Evolutionary conservation across 2,329 filamentous ascomycete genomes (phyloP), one percentile per base, ranked within the genome.

Genomic region (Aspergillus transmontanensis): DNA sequence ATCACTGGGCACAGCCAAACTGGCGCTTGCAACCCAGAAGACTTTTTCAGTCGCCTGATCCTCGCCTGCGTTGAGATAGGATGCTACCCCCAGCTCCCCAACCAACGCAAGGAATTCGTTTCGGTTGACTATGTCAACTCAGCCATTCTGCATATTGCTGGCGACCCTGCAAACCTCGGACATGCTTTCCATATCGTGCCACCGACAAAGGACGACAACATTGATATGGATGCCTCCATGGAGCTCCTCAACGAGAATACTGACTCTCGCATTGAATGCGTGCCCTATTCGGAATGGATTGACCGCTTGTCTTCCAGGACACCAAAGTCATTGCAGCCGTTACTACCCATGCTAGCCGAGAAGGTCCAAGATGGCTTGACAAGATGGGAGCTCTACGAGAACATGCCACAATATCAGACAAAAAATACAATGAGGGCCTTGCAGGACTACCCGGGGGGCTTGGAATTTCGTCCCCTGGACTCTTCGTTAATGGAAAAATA

Each of bases 11-110:
- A 93, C 73, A 83, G 85, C 2, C 76, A 83, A 36, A 87, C 85
- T 7, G 93, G 92, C 26, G 66, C 62, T 1, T 67, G 71, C 76
- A 92, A 89, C 73, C 92, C 87, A 0, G 93, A 96, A 73, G 93
- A 96, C 78, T 97, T 96, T 80, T 79, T 96, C 14, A 85, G 94
- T 67, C 87, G 93, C 14, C 85, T 96, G 76, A 81, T 89, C 55
- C 94, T 94, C 78, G 92, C 91, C 59, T 94, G 92, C 71, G 78
- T 93, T 43, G 91, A 96, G 76, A 83, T 96, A 2, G 81, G 81
- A 2, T 64, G 30, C 28, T 75, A 70, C 39, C 73, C 72, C 6
- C 4, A 36, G 12, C 65, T 74, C 1, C 69, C 69, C 0, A 65
- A 62, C 26, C 69, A 73, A 36, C 67, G 67, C 10, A 68, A 70